Evolutionary conservation across 2,329 filamentous ascomycete species (phyloP), one percentile per base, ranked within the genome.

Genomic region (Zymoseptoria brevis): DNA sequence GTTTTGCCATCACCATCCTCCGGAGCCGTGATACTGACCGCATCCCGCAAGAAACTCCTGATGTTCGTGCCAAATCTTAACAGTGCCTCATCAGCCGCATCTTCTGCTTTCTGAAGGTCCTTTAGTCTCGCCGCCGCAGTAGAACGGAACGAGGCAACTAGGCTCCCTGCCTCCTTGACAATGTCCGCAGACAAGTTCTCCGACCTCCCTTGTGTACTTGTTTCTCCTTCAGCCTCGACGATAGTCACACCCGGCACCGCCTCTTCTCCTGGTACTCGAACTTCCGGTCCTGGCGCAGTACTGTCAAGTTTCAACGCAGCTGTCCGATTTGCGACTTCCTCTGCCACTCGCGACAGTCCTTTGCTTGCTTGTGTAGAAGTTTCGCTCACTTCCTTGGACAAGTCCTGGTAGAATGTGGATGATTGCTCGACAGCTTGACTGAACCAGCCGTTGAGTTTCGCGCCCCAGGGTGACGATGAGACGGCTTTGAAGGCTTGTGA

Each of bases 401-500:
- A 87, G 19, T 87, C 90, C 72, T 95, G 88, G 68, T 88, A 90
- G 75, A 96, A 94, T 61, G 87, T 89, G 75, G 92, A 90, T 69
- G 92, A 87, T 85, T 93, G 69, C 76, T 96, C 96, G 72, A 91
- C 89, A n/a, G 96, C 92, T 69, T 83, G 93, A 53, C 89, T 89
- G 71, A 96, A 87, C 73, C 96, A 89, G 6, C 91, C 93, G 41
- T 94, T 93, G 30, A 99, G 84, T 67, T 83, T 86, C 21, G 88
- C 85, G 51, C 93, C 94, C 94, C 94, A 99, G 9, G 90, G 89
- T 68, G 90, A 96, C 65, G 86, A 84, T 3, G 90, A 93, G 71
- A 99, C 89, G 22, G 92, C 92, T 71, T 90, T 91, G 80, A 97
- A 96, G 6, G 93, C 94, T 75, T 96, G 90, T 75, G 96, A 90